A percentile compares a stretch with the other conserved stretches of the same genome.
Conservation (phyloP, 768 basidiomycete genomes). For the Tremella yokohamensis region DNA sequence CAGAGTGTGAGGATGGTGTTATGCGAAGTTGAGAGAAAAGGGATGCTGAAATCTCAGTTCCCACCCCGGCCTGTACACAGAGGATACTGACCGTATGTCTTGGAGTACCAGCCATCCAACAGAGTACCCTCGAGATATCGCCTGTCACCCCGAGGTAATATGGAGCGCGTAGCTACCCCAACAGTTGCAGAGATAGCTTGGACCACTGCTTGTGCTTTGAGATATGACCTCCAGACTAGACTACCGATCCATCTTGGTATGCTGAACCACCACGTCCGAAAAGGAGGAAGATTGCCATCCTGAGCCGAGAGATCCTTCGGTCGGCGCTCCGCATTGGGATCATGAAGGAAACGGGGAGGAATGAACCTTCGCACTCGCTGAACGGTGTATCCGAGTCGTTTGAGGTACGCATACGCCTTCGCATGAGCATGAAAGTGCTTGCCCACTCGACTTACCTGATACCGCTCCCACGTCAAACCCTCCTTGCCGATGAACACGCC, state of each 20-base stretch:
- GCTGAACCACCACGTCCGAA: conserved; percentile 38
- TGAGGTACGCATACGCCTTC: conserved; percentile 88
- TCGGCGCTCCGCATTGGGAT: background rate
- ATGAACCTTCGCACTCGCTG: conserved; percentile 63
- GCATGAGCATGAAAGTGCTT: background rate
- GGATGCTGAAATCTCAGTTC: conserved; percentile 55
- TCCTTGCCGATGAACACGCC: conserved; percentile 76
- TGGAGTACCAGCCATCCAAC: conserved; percentile 20
- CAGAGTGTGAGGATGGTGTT: conserved; percentile 63
- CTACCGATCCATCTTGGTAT: conserved; percentile 19
- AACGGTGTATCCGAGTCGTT: conserved; percentile 83
- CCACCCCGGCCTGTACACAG: background rate
- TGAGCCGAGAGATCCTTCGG: background rate
- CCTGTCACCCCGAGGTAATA: background rate
- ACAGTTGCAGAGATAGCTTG: too few species aligned
- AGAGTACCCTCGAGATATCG: conserved; percentile 10
- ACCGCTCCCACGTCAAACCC: conserved; percentile 74
- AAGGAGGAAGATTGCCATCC: conserved; percentile 17
- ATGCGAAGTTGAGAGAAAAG: conserved; percentile 69
- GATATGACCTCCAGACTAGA: too few species aligned
- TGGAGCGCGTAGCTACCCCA: background rate
- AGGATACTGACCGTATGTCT: conserved; percentile 14
- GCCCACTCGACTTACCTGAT: conserved; percentile 62
- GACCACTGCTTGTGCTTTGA: too few species aligned
- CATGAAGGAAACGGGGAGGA: conserved; percentile 31